Evolutionary conservation across 1,284 basidiomycete genomes (phyloP).

Genomic region (Blastosporella zonata): DNA sequence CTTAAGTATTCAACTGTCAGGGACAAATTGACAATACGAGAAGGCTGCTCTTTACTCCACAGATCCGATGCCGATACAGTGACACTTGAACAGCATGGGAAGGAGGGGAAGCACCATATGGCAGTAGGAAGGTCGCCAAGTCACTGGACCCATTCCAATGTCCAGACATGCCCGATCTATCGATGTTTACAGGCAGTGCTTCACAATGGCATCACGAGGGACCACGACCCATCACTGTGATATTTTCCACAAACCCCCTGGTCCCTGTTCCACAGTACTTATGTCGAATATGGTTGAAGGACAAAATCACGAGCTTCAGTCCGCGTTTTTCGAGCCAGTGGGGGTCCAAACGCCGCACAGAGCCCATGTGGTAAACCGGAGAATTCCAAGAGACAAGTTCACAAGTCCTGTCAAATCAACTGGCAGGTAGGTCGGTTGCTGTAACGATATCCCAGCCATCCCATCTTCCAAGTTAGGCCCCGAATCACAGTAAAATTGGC

Average conservation of each 20-base stretch:
- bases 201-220: constrained; percentile 22
- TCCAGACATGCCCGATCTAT: constrained; percentile 1
- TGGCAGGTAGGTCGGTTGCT: background rate
- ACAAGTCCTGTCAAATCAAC: background rate
- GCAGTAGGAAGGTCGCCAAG: constrained; percentile 14
- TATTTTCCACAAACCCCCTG: too few species aligned
- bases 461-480: too few species aligned
- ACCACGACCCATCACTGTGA: too few species aligned
- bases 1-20: constrained; percentile 16
- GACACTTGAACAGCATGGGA: constrained; percentile 15
- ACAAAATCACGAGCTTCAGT: constrained; percentile 3
- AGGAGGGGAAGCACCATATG: constrained; percentile 21
- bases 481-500: too few species aligned
- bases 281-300: too few species aligned
- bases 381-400: background rate
- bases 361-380: background rate
- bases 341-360: background rate
- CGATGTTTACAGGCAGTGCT: constrained; percentile 5
- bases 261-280: too few species aligned
- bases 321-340: background rate
- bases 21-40: constrained; percentile 8
- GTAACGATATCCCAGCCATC: too few species aligned
- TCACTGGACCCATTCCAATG: constrained; percentile 22
- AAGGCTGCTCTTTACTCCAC: constrained; percentile 8
- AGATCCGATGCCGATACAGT: constrained; percentile 11